These are phyloP conservation scores for Cordyceps cateniannulata DNA, from an alignment of 2,329 filamentous ascomycete genomes.

Conservation along the genomic window DNA sequence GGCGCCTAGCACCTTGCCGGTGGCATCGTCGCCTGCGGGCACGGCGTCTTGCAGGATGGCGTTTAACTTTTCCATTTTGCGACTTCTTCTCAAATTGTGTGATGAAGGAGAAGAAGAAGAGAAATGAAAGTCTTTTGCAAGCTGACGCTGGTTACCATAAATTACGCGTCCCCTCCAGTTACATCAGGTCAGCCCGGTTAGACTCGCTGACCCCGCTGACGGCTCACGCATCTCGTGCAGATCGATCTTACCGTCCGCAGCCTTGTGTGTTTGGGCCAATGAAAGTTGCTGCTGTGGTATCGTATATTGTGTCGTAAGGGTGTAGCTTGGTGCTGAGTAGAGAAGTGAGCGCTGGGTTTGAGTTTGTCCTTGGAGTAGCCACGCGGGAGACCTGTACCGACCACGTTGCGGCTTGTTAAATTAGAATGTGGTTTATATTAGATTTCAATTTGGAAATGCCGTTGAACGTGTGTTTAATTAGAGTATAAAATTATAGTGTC, in stretches of 20 bases:
- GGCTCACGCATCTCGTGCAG: neutral
- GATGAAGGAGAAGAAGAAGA: neutral
- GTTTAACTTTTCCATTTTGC: conserved; percentile 22
- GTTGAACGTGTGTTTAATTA: neutral
- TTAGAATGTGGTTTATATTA: neutral
- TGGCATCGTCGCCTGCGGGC: conserved; percentile 22
- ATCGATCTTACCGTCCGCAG: neutral
- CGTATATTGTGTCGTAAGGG: no score
- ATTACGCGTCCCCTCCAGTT: neutral
- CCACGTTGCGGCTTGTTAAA: neutral
- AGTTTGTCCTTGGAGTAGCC: neutral
- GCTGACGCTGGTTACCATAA: neutral
- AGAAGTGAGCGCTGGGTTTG: neutral
- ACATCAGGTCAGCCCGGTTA: neutral
- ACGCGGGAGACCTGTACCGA: neutral
- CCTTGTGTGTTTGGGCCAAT: neutral
- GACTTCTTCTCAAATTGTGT: neutral
- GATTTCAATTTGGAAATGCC: neutral
- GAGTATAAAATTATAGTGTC: neutral
- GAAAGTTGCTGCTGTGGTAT: no score
- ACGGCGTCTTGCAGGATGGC: conserved; percentile 26
- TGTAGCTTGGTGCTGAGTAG: no score
- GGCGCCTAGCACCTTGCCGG: conserved; percentile 29
- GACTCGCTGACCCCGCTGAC: neutral
- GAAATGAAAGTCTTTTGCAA: neutral